These are phyloP conservation scores for Pharnaceum exiguum DNA, from an alignment of 148 eudicot genomes.

Conservation along the genomic window DNA sequence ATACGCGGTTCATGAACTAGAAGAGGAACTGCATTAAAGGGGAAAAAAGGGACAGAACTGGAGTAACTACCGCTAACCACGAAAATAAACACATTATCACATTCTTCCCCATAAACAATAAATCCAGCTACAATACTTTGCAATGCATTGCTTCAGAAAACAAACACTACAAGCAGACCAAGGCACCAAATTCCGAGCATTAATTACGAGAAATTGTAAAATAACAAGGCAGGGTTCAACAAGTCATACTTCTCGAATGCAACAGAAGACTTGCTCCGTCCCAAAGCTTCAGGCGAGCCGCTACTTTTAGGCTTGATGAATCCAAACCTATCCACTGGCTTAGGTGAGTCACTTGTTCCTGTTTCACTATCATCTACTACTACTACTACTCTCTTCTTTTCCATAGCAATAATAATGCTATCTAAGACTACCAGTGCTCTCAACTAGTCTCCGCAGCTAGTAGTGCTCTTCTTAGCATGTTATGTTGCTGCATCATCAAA, in stretches of 20 bases:
- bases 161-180: not conserved
- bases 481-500: slow-evolving; percentile 13
- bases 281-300: slow-evolving; percentile 50
- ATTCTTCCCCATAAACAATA: not conserved
- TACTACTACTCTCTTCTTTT: slow-evolving; percentile 47
- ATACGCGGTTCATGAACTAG: too few species aligned
- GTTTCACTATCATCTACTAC: slow-evolving; percentile 56
- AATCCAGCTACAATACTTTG: not conserved
- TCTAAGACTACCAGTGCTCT: slow-evolving; percentile 12
- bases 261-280: slow-evolving; percentile 47
- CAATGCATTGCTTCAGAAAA: not conserved
- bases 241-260: slow-evolving; percentile 62
- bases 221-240: not conserved
- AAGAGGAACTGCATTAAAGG: too few species aligned
- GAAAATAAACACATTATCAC: too few species aligned
- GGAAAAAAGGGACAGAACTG: too few species aligned
- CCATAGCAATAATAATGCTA: slow-evolving; percentile 66
- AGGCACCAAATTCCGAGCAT: not conserved
- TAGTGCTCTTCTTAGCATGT: slow-evolving; percentile 11
- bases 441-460: slow-evolving; percentile 8
- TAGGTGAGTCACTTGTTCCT: slow-evolving; percentile 36
- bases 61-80: too few species aligned
- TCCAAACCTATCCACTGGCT: slow-evolving; percentile 78
- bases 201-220: not conserved
- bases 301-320: slow-evolving; percentile 63